A percentile compares a stretch with the other conserved stretches of the same genome.
Conservation (phyloP, 306 rosid genomes). For the Prunus fruticosa region DNA sequence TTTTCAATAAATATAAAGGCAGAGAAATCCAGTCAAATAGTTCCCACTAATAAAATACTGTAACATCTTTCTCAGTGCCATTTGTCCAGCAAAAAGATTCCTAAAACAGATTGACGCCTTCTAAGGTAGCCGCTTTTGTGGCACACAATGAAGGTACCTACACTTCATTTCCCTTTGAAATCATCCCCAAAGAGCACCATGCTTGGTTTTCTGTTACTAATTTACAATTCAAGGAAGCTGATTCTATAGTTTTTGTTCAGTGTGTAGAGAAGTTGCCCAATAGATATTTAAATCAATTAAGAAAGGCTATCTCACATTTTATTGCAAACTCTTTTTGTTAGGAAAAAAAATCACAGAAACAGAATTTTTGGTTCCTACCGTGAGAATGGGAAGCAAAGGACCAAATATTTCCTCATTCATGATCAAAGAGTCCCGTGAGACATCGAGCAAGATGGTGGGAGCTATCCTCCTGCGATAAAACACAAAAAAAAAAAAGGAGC, state of each 20-base stretch:
- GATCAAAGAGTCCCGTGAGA: slow-evolving; percentile 69
- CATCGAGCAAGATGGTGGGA: slow-evolving; percentile 89
- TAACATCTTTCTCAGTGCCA: neutral
- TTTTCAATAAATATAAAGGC: neutral
- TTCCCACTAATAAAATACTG: slow-evolving; percentile 8
- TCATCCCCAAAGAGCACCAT: neutral
- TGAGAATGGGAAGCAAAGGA: slow-evolving; percentile 90
- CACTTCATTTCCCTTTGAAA: neutral
- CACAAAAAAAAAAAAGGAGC: slow-evolving; percentile 16
- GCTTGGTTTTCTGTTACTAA: neutral
- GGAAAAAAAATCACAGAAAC: neutral
- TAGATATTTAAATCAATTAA: neutral
- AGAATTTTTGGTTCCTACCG: slow-evolving; percentile 45
- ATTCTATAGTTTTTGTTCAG: neutral
- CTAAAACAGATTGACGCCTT: neutral
- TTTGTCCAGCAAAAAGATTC: neutral
- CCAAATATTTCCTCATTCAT: slow-evolving; percentile 96
- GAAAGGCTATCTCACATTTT: neutral
- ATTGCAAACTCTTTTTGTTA: slow-evolving; percentile 1
- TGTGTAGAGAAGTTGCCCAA: neutral
- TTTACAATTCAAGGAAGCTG: neutral
- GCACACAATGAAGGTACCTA: neutral
- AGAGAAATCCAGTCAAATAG: slow-evolving; percentile 6
- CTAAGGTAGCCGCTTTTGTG: neutral
- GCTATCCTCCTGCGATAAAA: slow-evolving; percentile 65